These are phyloP conservation scores for Primulina tabacum DNA, from an alignment of 257 asterid species.

Conservation along the genomic window DNA sequence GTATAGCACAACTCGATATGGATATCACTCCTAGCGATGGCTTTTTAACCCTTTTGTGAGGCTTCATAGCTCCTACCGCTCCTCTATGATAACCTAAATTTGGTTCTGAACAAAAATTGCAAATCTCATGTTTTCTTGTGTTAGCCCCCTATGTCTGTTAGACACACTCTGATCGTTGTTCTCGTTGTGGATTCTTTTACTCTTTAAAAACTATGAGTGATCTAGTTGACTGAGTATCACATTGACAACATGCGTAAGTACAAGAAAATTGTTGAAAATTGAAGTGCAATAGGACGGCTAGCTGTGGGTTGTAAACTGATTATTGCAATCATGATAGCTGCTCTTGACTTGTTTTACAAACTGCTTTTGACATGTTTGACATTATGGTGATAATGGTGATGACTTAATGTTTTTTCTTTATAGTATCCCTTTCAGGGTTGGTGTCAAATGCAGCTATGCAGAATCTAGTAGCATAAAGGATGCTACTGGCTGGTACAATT, in stretches of 20 bases:
- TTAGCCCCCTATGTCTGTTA: neutral
- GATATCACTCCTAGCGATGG: neutral
- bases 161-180: too few relatives aligned
- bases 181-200: neutral
- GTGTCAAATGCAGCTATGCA: conserved; percentile 70
- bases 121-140: neutral
- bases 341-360: neutral
- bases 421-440: conserved; percentile 38
- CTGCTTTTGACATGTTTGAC: neutral
- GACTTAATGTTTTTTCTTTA: conserved; percentile 16
- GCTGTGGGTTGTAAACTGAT: neutral
- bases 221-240: neutral
- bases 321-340: neutral
- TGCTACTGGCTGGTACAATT: conserved; percentile 46
- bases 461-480: conserved; percentile 37
- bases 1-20: neutral
- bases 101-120: neutral
- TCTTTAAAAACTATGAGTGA: neutral
- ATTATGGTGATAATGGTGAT: conserved; percentile 18
- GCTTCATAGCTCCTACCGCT: neutral
- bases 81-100: neutral
- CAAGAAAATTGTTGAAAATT: neutral
- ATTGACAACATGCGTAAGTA: neutral
- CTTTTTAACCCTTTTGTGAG: neutral
- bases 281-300: neutral